These are phyloP conservation scores for Neopestalotiopsis sp. DNA, from an alignment of 2,329 filamentous ascomycete species.

Conservation along the genomic window DNA sequence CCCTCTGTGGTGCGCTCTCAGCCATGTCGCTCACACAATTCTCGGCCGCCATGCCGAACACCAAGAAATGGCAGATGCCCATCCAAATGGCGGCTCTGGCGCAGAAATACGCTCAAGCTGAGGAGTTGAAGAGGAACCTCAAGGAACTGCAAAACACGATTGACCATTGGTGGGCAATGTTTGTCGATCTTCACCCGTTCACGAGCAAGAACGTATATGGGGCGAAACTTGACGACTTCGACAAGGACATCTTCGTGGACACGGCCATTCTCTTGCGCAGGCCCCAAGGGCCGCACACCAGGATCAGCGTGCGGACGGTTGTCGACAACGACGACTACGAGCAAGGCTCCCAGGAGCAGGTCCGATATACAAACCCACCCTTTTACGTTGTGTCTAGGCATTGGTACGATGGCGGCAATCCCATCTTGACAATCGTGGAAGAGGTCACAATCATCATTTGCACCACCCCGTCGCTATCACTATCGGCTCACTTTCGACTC, in stretches of 20 bases:
- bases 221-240: not conserved
- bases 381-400: not conserved
- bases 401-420: not conserved
- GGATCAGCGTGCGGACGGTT: not conserved
- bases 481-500: not conserved
- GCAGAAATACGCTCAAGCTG: not conserved
- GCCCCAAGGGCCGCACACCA: not conserved
- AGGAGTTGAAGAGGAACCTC: not conserved
- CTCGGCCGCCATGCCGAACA: not conserved
- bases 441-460: not conserved
- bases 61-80: not conserved
- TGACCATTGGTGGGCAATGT: not conserved
- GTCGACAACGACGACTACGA: not conserved
- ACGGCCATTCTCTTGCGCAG: not conserved
- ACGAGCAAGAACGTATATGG: not conserved
- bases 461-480: not conserved
- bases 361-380: not conserved
- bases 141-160: not conserved
- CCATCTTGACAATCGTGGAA: not conserved
- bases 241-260: slow-evolving; percentile 5
- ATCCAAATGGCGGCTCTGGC: not conserved
- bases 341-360: not conserved
- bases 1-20: not conserved
- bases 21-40: not conserved
- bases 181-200: not conserved